Base-by-base conservation (phyloP, 106 monocot genomes). In the Platanthera zijinensis region DNA sequence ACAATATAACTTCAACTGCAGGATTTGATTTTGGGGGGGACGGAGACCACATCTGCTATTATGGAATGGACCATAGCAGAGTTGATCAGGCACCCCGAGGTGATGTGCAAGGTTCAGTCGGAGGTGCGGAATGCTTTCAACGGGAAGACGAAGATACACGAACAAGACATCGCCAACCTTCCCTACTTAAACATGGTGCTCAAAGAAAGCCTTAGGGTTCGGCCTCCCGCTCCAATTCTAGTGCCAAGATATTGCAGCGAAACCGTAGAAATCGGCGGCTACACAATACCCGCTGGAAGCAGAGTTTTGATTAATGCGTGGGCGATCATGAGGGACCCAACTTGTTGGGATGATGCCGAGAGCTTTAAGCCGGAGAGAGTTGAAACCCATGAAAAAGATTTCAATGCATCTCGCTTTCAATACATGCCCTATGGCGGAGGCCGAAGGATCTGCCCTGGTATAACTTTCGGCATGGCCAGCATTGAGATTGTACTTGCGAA, bases 241-340 rank as follows among this genome's bases (percentile, higher is more conserved):
- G 19, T 72, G 1, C 83, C 79, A 6, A 57, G 79, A 52, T 5
- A 48, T 12, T 49, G 59, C 47, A 59, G 51, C 1, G 61, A 64
- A 39, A 50, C 52, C 0, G 50, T 59, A 18, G 50, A 79, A 25
- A 48, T 80, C 5, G 10, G 18, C 10, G 79, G 76, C 4, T 79
- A 80, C 52, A 17, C 50, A 7, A 76, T 80, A 21, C 32, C 54
- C 11, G 10, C 30, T 8, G 50, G 69, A 18, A 72, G 70, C 39
- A 15, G 71, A 46, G 49, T 79, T 7, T 7, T 70, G 3, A 53
- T 79, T 45, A 84, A 80, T 15, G 45, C 15, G 10, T 76, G 76
- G 84, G 84, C 75, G 6, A 75, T 84, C 45, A 50, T 48, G 10
- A 71, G 79, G 47, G 79, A 84, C 50, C 72, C 74, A 8, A 15